Evolutionary conservation across 805 yeast species (phyloP), one percentile per base, ranked within the genome.

Genomic region (Metschnikowia drakensbergensis): DNA sequence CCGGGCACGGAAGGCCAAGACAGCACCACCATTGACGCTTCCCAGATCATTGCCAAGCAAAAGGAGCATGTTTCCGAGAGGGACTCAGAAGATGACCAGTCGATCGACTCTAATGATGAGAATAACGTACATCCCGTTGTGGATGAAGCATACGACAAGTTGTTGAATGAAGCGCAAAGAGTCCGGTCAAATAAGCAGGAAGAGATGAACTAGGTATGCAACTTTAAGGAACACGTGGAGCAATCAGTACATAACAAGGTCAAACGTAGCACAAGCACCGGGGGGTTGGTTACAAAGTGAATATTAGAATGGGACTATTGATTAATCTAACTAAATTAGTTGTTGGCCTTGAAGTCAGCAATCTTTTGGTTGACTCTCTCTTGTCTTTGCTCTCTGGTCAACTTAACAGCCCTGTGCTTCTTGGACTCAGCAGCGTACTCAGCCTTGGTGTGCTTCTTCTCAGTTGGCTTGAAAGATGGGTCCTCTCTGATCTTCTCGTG

Each of bases 351-450:
- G 86, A 85, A 86, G 74, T 84, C 90, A 74, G 94, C 95, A 74
- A 94, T 90, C 89, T 89, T 92, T 75, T 85, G 88, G 71, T 83
- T 89, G 74, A 94, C 81, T 72, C 81, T 86, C 65, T 87, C 97
- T 64, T 79, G 72, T 82, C 96, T 87, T 84, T 94, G 88, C 69
- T 81, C 98, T 69, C 69, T 82, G 80, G 98, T 82, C 77, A 92
- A 84, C 81, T 88, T 92, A 68, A 69, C 77, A 72, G 81, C 84
- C 79, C 81, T 85, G 96, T 76, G 88, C 82, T 92, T 89, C 84
- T 85, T 86, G 62, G 96, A 83, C 77, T 84, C 88, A 74, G 95
- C 96, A 82, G 96, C 96, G 83, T 89, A 92, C 80, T 91, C 94
- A 74, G 84, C 96, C 85, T 89, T 92, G 83, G 96, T 80, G 92